Base-by-base conservation (phyloP, 176 grass and related monocot species). In the Cocos nucifera region DNA sequence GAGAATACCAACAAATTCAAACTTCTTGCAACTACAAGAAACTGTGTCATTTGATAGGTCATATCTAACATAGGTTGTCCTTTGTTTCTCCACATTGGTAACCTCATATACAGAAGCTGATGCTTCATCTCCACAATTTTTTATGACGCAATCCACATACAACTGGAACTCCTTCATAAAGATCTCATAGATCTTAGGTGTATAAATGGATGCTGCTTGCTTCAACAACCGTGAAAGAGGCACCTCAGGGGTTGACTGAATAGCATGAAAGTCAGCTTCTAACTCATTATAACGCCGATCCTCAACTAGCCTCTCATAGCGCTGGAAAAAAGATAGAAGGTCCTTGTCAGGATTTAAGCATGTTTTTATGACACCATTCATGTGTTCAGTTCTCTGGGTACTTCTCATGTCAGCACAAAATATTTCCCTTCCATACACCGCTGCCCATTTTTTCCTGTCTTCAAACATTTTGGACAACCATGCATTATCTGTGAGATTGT, bases 61-160 rank as follows among this genome's bases (percentile, higher is more conserved):
- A 65, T 79, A 79, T 59, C 29, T 70, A 57, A 79, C 76, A 72
- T 59, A 58, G n/a, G 67, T 63, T 50, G 59, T 70, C 35, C 18
- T 79, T 44, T 72, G 59, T 53, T 79, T 79, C 60, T 79, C 75
- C 26, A 79, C 51, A 52, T 79, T 72, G 35, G 57, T 79, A 17
- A 71, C 56, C 30, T 79, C 68, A 65, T 79, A 72, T 14, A 71
- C 22, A 63, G 57, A 44, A 44, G 35, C 35, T 44, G 35, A 27
- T 17, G 32, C 67, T 48, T 79, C 76, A 59, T 55, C 50, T 8
- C 67, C 60, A 58, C 58, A 79, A 58, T 52, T 72, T 20, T 79
- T 30, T 51, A 79, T 79, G 8, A 72, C 68, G 72, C 76, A 79
- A 55, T 79, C 76, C 19, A 79, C 68, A 72, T 79, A 79, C 53